Evolutionary conservation across 2,329 filamentous ascomycete genomes (phyloP).

Genomic region (Cercospora citrullina): DNA sequence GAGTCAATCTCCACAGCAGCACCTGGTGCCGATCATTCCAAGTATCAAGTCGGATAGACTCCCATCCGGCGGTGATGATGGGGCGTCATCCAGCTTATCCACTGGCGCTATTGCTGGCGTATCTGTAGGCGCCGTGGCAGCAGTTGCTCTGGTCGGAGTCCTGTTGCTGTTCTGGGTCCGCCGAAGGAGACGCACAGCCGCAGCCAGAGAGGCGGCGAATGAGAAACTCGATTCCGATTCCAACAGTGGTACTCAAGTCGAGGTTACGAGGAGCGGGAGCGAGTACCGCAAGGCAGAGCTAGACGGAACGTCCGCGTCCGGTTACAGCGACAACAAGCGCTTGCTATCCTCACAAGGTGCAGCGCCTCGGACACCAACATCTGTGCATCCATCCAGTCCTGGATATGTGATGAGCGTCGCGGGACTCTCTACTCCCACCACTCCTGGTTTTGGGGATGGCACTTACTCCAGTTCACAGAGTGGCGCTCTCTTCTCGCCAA

Average conservation of each 20-base stretch:
- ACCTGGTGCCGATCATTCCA: slow-evolving; percentile 35
- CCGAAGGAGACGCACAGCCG: slow-evolving; percentile 18
- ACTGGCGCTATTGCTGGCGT: slow-evolving; percentile 48
- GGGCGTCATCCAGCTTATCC: slow-evolving; percentile 27
- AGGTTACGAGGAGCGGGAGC: slow-evolving; percentile 13
- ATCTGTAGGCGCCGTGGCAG: slow-evolving; percentile 43
- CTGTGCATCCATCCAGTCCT: slow-evolving; percentile 14
- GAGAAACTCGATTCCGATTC: slow-evolving; percentile 10
- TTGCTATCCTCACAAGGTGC: slow-evolving; percentile 26
- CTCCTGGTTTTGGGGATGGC: slow-evolving; percentile 30
- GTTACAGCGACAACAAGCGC: slow-evolving; percentile 26
- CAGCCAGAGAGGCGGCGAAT: slow-evolving; percentile 17
- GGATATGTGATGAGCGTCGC: slow-evolving; percentile 24
- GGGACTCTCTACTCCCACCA: slow-evolving; percentile 20
- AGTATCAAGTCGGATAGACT: slow-evolving; percentile 1
- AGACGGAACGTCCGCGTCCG: slow-evolving; percentile 30
- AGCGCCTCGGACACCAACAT: slow-evolving; percentile 16
- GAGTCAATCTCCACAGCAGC: slow-evolving; percentile 26
- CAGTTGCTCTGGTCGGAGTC: slow-evolving; percentile 36
- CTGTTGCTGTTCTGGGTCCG: slow-evolving; percentile 39
- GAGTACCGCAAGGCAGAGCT: slow-evolving; percentile 52
- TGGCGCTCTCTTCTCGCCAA: slow-evolving; percentile 27
- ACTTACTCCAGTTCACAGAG: slow-evolving; percentile 32
- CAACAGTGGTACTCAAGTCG: slow-evolving; percentile 4
- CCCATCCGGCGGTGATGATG: background rate